Evolutionary conservation across 2,329 filamentous ascomycete species (phyloP), one percentile per base, ranked within the genome.

Genomic region (Aureobasidium sp.): DNA sequence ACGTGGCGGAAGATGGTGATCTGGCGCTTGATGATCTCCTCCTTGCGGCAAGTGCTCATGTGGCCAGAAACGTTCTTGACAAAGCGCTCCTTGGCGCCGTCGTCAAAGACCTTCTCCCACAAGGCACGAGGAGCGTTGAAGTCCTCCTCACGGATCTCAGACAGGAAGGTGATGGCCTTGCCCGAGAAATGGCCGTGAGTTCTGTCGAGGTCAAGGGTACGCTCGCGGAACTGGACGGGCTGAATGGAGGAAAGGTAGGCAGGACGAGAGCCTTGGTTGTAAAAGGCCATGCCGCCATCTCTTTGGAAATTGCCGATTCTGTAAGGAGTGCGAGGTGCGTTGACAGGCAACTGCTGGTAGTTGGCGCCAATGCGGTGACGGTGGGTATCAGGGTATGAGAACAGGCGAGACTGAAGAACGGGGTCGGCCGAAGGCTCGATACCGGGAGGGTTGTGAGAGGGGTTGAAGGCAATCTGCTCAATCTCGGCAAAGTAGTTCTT

Each of bases 371-470:
- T 70, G 29, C 82, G 79, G 71, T 84, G 80, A 63, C 81, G 80
- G 69, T 84, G 82, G 4, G 82, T 86, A 69, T 89, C 86, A 12
- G 85, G 83, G 75, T 89, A 89, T 1, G 85, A 88, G 78, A 89
- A 89, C 44, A 89, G 79, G 62, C 87, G 84, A 42, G 82, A 83
- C 73, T 89, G 86, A 3, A 89, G 78, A 41, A 89, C 85, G 1
- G 87, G 86, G 67, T 90, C 87, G 65, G 85, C 85, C 11, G 86
- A 87, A 15, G 86, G 83, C 73, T 89, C 86, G 62, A 87, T 83
- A 59, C 87, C 86, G 3, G 86, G 86, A 3, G 84, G 80, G 72
- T 89, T 74, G 70, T 89, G 85, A 7, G 84, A 81, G 42, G 87
- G 87, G 64, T 82, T 85, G 79, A 88, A 90, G 1, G 86, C 84